Evolutionary conservation across 495 filamentous ascomycete genomes (phyloP), one percentile per base, ranked within the genome.

Genomic region (Penicillium bovifimosum): DNA sequence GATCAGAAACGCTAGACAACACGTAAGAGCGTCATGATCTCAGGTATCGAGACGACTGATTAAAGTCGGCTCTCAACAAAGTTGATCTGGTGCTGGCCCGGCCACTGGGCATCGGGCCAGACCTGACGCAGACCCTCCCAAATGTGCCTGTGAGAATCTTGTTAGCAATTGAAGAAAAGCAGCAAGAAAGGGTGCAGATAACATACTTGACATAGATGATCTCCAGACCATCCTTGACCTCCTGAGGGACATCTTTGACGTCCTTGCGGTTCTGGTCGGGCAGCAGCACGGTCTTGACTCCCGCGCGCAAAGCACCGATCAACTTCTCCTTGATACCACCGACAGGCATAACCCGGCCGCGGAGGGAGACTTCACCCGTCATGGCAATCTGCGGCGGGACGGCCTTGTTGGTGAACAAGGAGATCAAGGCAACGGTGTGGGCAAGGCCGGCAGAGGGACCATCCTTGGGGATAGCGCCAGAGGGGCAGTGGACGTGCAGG

Each of bases 301-400:
- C 93, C 16, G 93, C 95, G 54, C 91, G 83, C 56, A 91, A 71
- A 26, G 93, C 95, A 10, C 93, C 93, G 64, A 99, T 97, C 27
- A 97, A 75, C 67, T 99, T 99, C 81, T 99, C 93, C 76, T 96
- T 96, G 71, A 97, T 97, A 18, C 95, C 93, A 17, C 93, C 93
- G 50, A 95, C 91, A 9, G 90, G 87, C 73, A 85, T 83, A 45
- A 99, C 86, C 54, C 90, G 81, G 10, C 93, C 93, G 13, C 95
- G 80, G 29, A 99, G 79, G 55, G 86, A 87, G 35, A 97, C 83
- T 68, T 99, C 93, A 18, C 93, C 95, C 18, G 93, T 99, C 93
- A 99, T 99, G 40, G 93, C 93, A 61, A 97, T 82, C 26, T 87
- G 90, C 6, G 93, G 89, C 28, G 95, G 88, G 3, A 99, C 92